A percentile compares a stretch with the other conserved stretches of the same genome.
phyloP scores from a whole-genome alignment of 208 protist species.

The Trypanosoma platydactyli region DNA sequence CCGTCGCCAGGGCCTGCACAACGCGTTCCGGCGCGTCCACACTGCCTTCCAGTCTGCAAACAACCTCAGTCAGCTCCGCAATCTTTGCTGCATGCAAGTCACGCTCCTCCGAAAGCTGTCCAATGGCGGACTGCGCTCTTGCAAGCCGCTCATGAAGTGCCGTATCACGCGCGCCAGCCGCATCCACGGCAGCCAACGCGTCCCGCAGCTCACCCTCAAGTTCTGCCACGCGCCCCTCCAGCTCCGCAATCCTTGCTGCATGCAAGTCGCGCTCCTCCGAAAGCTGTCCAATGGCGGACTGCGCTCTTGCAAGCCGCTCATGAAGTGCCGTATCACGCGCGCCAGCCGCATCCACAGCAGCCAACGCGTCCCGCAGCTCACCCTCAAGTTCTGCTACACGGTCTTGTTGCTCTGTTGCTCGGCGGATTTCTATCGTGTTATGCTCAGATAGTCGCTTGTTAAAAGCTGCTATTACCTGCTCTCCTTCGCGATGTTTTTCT shows the following conservation, averaged over 20 bases:
- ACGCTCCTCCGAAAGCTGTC: conserved; percentile 16
- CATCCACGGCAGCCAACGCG: not conserved
- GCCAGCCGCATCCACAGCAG: too few species aligned
- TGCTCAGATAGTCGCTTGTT: not conserved
- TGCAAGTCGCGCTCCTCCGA: not conserved
- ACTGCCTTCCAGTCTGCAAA: conserved; percentile 8
- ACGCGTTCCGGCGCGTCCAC: not conserved
- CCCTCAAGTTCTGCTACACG: conserved; percentile 27
- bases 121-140: conserved; percentile 18
- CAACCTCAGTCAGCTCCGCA: conserved; percentile 4
- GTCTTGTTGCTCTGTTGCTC: conserved; percentile 19
- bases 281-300: not conserved
- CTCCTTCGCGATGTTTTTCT: conserved; percentile 21
- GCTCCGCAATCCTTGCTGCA: not conserved
- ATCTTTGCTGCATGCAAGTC: conserved; percentile 14
- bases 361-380: conserved; percentile 13
- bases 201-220: too few species aligned
- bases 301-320: not conserved
- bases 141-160: conserved; percentile 24
- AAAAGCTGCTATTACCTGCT: conserved; percentile 3
- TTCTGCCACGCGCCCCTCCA: not conserved
- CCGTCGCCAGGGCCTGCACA: conserved; percentile 15
- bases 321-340: too few species aligned
- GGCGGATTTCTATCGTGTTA: not conserved
- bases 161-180: conserved; percentile 13